A percentile compares a stretch with the other conserved stretches of the same genome.
These are phyloP conservation scores for Fusarium nisikadoi DNA, from an alignment of 2,329 filamentous ascomycete genomes.

Conservation along the genomic window DNA sequence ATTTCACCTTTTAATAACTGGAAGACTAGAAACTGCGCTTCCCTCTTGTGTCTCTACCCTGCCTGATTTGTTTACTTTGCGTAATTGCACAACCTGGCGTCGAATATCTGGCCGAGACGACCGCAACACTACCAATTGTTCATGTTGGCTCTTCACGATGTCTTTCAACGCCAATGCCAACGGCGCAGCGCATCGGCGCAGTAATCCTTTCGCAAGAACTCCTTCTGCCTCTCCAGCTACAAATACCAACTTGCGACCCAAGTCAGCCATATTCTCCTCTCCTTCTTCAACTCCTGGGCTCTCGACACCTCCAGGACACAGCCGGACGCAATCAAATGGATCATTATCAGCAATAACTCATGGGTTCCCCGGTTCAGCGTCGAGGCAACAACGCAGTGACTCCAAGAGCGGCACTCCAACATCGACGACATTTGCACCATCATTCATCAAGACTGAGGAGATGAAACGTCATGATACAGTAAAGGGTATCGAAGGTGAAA, in stretches of 20 bases:
- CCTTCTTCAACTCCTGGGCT: conserved; percentile 57
- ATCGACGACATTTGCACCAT: conserved; percentile 90
- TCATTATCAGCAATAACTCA: conserved; percentile 51
- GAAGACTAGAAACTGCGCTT: conserved; percentile 3
- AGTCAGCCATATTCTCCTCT: conserved; percentile 79
- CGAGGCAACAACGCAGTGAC: conserved; percentile 59
- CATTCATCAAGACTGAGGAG: conserved; percentile 93
- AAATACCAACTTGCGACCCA: conserved; percentile 68
- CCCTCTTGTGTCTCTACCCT: conserved; percentile 5
- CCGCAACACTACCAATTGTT: conserved; percentile 40
- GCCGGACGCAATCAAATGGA: conserved; percentile 75
- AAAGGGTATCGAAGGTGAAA: conserved; percentile 90
- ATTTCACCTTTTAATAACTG: conserved; percentile 23
- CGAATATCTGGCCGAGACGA: conserved; percentile 17
- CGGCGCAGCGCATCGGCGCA: conserved; percentile 73
- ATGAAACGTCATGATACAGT: conserved; percentile 69
- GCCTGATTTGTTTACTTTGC: conserved; percentile 42
- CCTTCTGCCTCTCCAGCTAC: conserved; percentile 73
- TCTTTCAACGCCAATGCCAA: conserved; percentile 50
- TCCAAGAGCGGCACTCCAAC: conserved; percentile 73
- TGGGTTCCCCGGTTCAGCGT: conserved; percentile 11
- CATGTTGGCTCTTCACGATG: conserved; percentile 47
- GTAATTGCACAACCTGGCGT: conserved; percentile 20
- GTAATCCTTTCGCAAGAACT: conserved; percentile 81
- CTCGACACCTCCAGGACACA: conserved; percentile 63